Evolutionary conservation across 2,329 filamentous ascomycete genomes (phyloP).

Genomic region (Coleophoma crateriformis): DNA sequence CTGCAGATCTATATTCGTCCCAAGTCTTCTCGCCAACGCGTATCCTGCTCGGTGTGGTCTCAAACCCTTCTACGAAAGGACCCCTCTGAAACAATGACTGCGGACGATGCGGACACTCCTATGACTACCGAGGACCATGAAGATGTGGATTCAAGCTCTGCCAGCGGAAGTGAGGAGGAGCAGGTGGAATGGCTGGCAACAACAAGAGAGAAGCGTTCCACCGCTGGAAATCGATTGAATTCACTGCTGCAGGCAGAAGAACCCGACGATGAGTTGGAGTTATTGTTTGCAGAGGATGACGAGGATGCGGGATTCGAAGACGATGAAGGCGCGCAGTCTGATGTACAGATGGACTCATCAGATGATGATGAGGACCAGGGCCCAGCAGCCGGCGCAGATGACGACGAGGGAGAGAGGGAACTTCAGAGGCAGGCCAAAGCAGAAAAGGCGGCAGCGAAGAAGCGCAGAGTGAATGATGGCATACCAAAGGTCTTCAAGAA

Average conservation of each 20-base stretch:
- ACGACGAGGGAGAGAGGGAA: conserved; percentile 83
- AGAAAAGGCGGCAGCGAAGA: conserved; percentile 59
- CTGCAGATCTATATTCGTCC: too few species aligned
- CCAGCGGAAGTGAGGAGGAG: conserved; percentile 12
- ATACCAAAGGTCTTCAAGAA: conserved; percentile 68
- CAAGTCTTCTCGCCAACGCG: not conserved
- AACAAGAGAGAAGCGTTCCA: conserved; percentile 68
- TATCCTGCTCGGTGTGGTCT: not conserved
- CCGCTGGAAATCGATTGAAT: conserved; percentile 79
- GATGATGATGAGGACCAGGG: conserved; percentile 78
- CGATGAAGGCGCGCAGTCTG: conserved; percentile 59
- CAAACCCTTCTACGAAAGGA: too few species aligned
- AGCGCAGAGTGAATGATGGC: conserved; percentile 74
- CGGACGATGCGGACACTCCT: conserved; percentile 11
- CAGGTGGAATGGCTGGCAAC: conserved; percentile 62
- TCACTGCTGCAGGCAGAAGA: conserved; percentile 70
- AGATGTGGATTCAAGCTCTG: conserved; percentile 10
- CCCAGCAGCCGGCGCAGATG: conserved; percentile 46
- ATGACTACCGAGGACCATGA: conserved; percentile 15
- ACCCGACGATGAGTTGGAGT: conserved; percentile 54
- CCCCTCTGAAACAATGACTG: conserved; percentile 5
- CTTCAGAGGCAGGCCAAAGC: conserved; percentile 71
- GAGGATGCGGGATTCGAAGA: conserved; percentile 67
- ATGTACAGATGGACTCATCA: conserved; percentile 82
- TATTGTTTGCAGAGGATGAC: conserved; percentile 71